Evolutionary conservation across 2,329 filamentous ascomycete species (phyloP).

Genomic region (Drechslera avenae): DNA sequence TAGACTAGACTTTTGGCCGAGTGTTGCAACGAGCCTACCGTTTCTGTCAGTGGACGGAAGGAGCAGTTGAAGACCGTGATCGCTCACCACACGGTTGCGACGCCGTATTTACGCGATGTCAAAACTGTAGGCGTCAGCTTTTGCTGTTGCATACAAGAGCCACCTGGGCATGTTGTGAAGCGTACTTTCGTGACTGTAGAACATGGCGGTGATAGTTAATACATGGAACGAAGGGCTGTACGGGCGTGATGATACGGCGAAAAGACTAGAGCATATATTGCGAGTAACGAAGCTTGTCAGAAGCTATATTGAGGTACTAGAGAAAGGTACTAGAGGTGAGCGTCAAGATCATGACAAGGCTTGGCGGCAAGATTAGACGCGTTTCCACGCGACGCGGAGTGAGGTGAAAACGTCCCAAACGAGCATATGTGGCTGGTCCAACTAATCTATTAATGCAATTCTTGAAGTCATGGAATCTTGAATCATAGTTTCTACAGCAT

Average conservation of each 20-base stretch:
- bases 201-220: slow-evolving; percentile 64
- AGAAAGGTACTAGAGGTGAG: slow-evolving; percentile 2
- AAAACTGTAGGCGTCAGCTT: slow-evolving; percentile 62
- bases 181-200: slow-evolving; percentile 94
- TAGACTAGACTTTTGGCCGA: slow-evolving; percentile 72
- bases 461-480: slow-evolving; percentile 27
- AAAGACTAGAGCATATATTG: slow-evolving; percentile 1
- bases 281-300: not conserved
- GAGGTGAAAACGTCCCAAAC: slow-evolving; percentile 22
- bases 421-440: slow-evolving; percentile 1
- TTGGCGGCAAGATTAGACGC: slow-evolving; percentile 25
- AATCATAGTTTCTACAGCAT: slow-evolving; percentile 17
- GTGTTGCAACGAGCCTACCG: slow-evolving; percentile 84
- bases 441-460: slow-evolving; percentile 12
- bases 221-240: slow-evolving; percentile 9
- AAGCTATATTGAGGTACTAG: not conserved
- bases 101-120: slow-evolving; percentile 83
- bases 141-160: slow-evolving; percentile 1
- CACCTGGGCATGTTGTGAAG: not conserved
- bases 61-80: not conserved
- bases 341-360: slow-evolving; percentile 3
- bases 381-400: slow-evolving; percentile 20
- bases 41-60: slow-evolving; percentile 27
- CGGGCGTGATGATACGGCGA: slow-evolving; percentile 5
- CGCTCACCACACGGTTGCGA: slow-evolving; percentile 88